phyloP scores from a whole-genome alignment of 495 filamentous ascomycete genomes.

The Aspergillus taichungensis region DNA sequence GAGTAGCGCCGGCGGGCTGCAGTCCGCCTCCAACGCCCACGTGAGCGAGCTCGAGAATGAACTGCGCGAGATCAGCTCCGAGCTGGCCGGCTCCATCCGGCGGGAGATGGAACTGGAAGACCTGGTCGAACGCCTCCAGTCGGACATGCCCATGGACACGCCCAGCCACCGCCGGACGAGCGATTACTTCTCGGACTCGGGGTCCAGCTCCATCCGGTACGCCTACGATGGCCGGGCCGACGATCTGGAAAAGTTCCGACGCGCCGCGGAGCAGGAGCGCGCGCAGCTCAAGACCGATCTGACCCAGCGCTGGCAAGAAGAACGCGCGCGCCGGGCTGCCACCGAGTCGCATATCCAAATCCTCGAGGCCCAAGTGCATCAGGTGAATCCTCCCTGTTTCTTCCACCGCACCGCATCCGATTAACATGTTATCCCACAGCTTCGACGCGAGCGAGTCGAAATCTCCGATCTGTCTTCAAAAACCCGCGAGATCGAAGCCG shows the following conservation, averaged over 20 bases:
- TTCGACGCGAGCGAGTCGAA: slow-evolving; percentile 38
- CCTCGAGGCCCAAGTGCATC: slow-evolving; percentile 65
- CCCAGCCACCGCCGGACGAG: slow-evolving; percentile 65
- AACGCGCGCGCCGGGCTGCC: slow-evolving; percentile 60
- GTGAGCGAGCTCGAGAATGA: slow-evolving; percentile 79
- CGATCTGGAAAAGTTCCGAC: slow-evolving; percentile 74
- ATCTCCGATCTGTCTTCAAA: slow-evolving; percentile 34
- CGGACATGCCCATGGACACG: slow-evolving; percentile 47
- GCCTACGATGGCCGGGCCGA: slow-evolving; percentile 59
- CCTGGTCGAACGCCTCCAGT: slow-evolving; percentile 75
- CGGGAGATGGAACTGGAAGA: slow-evolving; percentile 97
- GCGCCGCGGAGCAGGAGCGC: slow-evolving; percentile 83
- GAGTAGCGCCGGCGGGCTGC: slow-evolving; percentile 31
- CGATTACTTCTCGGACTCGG: slow-evolving; percentile 96
- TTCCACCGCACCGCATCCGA: background rate
- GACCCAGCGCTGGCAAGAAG: slow-evolving; percentile 74
- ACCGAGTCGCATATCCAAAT: slow-evolving; percentile 76
- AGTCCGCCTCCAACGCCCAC: slow-evolving; percentile 44
- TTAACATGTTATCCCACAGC: slow-evolving; percentile 17
- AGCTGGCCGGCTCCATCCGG: slow-evolving; percentile 83
- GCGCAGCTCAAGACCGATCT: slow-evolving; percentile 79
- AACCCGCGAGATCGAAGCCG: slow-evolving; percentile 63
- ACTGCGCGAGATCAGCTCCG: slow-evolving; percentile 81
- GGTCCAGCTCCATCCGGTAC: slow-evolving; percentile 75
- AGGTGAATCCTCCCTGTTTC: slow-evolving; percentile 22